phyloP scores from a whole-genome alignment of 2,329 filamentous ascomycete genomes.

The Knoxdaviesia proteae region DNA sequence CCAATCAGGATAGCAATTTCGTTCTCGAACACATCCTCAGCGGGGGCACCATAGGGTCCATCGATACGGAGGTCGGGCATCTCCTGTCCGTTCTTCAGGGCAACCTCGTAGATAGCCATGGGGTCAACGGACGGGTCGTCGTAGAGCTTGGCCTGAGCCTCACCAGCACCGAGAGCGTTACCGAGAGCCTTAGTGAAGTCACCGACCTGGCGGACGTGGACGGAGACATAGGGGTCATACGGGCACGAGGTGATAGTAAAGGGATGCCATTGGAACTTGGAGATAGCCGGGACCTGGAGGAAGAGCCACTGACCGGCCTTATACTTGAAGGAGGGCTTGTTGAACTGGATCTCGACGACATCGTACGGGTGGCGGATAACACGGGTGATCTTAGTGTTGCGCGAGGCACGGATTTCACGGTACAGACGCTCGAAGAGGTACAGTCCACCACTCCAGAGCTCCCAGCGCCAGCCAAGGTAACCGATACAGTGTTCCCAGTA shows the following conservation, averaged over 20 bases:
- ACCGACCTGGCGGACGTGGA: constrained; percentile 90
- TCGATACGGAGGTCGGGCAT: constrained; percentile 86
- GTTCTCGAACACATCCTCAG: constrained; percentile 91
- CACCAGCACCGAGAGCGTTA: constrained; percentile 80
- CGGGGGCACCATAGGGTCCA: constrained; percentile 87
- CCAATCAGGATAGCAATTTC: constrained; percentile 73
- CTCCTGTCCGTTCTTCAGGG: constrained; percentile 73
- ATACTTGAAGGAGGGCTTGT: constrained; percentile 91
- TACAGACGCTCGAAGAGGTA: constrained; percentile 81
- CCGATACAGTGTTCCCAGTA: constrained; percentile 92
- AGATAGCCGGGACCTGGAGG: constrained; percentile 78
- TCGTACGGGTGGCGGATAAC: constrained; percentile 94
- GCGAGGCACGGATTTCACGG: constrained; percentile 68
- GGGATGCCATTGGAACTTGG: constrained; percentile 85
- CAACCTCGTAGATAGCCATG: constrained; percentile 95
- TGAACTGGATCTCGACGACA: constrained; percentile 92
- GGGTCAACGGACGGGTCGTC: constrained; percentile 56
- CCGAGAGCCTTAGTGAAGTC: constrained; percentile 92
- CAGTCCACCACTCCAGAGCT: constrained; percentile 64
- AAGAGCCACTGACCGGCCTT: constrained; percentile 98
- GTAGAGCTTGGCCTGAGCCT: constrained; percentile 72
- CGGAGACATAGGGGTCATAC: constrained; percentile 80
- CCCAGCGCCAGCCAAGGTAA: constrained; percentile 95
- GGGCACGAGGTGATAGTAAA: constrained; percentile 98
- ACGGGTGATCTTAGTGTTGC: constrained; percentile 74